These are phyloP conservation scores for Quercus gilva DNA, from an alignment of 306 rosid genomes.

Conservation along the genomic window DNA sequence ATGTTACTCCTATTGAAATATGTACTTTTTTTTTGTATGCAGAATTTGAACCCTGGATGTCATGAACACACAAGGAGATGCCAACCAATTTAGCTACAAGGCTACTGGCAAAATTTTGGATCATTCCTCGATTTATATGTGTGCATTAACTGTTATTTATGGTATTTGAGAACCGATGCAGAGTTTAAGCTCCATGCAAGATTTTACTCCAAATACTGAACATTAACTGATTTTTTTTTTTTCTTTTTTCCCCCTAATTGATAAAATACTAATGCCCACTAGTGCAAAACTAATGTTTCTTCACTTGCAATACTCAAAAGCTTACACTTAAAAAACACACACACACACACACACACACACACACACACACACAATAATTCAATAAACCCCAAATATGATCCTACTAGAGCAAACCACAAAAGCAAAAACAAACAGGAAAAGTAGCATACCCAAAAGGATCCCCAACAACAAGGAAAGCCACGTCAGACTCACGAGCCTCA, in stretches of 20 bases:
- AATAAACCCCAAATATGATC: neutral
- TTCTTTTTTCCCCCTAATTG: neutral
- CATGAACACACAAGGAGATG: no score
- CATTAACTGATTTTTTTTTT: neutral
- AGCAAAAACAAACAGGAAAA: neutral
- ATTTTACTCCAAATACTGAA: neutral
- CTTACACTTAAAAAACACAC: neutral
- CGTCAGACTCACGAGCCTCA: slow-evolving; percentile 39
- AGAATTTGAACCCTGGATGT: no score
- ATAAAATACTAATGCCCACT: neutral
- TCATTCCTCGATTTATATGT: no score
- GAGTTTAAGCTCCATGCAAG: neutral
- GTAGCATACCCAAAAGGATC: slow-evolving; percentile 55
- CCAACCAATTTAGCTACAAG: no score
- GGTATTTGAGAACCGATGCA: neutral
- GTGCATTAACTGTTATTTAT: neutral
- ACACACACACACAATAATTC: neutral
- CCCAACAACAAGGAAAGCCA: slow-evolving; percentile 57
- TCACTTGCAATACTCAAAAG: neutral
- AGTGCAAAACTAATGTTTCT: neutral
- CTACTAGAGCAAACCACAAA: neutral
- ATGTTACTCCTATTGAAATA: neutral
- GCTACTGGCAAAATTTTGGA: no score
- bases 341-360: no score
- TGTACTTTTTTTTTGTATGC: no score